phyloP scores from a whole-genome alignment of 306 rosid species.

The Dicorynia guianensis region DNA sequence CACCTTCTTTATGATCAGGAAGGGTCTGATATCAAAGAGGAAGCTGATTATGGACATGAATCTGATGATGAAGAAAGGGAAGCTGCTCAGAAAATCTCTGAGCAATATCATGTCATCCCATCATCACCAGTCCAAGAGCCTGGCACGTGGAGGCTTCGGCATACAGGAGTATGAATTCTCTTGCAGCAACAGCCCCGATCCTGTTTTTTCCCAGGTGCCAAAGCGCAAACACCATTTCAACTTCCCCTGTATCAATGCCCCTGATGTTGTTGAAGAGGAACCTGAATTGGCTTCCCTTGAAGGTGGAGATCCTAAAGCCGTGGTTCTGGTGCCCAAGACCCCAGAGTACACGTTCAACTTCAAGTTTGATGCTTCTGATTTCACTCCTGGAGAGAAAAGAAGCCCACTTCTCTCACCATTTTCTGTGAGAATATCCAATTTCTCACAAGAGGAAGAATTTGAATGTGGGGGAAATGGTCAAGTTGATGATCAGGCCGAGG shows the following conservation, averaged over 20 bases:
- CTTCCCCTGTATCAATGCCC: conserved; percentile 62
- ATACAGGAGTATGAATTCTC: conserved; percentile 69
- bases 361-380: conserved; percentile 43
- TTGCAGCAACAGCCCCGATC: conserved; percentile 64
- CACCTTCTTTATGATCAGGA: conserved; percentile 57
- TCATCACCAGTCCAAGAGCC: conserved; percentile 36
- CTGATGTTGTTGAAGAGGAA: conserved; percentile 41
- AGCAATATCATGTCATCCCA: conserved; percentile 55
- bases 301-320: conserved; percentile 15
- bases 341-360: conserved; percentile 45
- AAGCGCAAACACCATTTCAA: conserved; percentile 54
- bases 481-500: conserved; percentile 66
- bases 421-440: conserved; percentile 51
- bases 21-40: conserved; percentile 63
- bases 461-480: conserved; percentile 41
- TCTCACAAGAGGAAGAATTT: conserved; percentile 50
- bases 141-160: conserved; percentile 45
- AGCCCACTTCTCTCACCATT: conserved; percentile 45
- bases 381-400: conserved; percentile 22
- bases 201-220: conserved; percentile 55
- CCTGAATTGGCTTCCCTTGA: neutral
- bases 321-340: conserved; percentile 46
- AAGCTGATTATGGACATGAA: conserved; percentile 66
- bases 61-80: conserved; percentile 65
- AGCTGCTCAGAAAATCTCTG: conserved; percentile 51